Conservation (phyloP, 306 rosid genomes). For the Cucurbita moschata region DNA sequence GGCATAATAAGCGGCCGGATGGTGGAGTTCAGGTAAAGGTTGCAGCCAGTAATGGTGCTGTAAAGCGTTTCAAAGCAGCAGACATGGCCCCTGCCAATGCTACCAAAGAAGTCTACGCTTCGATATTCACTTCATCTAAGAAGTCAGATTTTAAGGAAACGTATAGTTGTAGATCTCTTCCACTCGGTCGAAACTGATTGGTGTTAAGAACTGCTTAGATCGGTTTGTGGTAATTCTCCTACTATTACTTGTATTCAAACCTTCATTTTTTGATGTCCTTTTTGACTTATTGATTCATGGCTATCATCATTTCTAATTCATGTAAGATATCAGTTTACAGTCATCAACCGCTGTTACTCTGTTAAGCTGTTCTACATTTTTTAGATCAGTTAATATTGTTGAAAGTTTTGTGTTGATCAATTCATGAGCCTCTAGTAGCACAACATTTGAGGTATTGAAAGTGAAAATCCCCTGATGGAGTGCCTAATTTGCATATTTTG, state of each 20-base stretch:
- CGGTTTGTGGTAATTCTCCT: background rate
- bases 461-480: background rate
- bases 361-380: background rate
- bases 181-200: conserved; percentile 79
- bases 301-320: background rate
- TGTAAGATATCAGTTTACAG: background rate
- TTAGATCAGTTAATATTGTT: background rate
- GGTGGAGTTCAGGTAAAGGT: conserved; percentile 25
- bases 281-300: background rate
- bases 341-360: background rate
- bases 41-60: conserved; percentile 17
- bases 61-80: conserved; percentile 61
- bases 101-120: conserved; percentile 70
- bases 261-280: background rate
- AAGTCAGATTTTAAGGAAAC: conserved; percentile 73
- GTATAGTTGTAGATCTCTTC: conserved; percentile 63
- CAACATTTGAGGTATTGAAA: background rate
- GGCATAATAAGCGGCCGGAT: conserved; percentile 31
- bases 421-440: background rate
- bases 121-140: conserved; percentile 71
- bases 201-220: background rate
- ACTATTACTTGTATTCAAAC: background rate
- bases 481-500: no score
- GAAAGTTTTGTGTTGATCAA: background rate
- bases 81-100: conserved; percentile 64